These are phyloP conservation scores for Zymoseptoria crescenta DNA, from an alignment of 2,329 filamentous ascomycete genomes.

Conservation along the genomic window DNA sequence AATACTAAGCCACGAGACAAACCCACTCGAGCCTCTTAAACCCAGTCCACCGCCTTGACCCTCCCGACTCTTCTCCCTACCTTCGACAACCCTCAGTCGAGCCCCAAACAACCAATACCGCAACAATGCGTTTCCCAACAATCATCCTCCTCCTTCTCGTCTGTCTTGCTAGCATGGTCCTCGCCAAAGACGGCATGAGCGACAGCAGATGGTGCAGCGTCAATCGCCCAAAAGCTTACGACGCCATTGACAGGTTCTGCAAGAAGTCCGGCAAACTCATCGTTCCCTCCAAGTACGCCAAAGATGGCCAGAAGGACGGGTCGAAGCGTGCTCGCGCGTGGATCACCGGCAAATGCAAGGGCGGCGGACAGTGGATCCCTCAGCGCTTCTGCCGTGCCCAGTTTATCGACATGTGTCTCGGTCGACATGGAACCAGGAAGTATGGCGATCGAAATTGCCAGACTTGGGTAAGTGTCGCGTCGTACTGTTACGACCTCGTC, in stretches of 20 bases:
- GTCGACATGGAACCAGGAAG: not conserved
- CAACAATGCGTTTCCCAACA: slow-evolving; percentile 1
- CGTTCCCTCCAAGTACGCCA: not conserved
- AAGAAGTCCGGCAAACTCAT: not conserved
- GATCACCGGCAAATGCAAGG: not conserved
- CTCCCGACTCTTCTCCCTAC: not conserved
- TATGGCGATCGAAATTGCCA: not conserved
- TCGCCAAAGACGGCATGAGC: not conserved
- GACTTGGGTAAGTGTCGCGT: not conserved
- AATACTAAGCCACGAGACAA: no score
- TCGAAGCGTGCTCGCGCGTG: not conserved
- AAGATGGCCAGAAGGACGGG: not conserved
- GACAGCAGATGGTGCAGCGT: not conserved
- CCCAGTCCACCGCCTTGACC: no score
- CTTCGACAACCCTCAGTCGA: not conserved
- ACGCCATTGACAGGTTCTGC: slow-evolving; percentile 1
- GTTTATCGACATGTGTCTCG: not conserved
- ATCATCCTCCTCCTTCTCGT: slow-evolving; percentile 1
- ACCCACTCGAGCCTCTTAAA: no score
- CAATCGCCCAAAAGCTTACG: not conserved
- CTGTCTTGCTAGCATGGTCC: not conserved
- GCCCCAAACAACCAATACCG: not conserved
- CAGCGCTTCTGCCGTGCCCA: not conserved
- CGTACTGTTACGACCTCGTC: no score
- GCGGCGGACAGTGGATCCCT: not conserved